Base-by-base conservation (phyloP, 257 asterid species). In the Nicotiana attenuata region DNA sequence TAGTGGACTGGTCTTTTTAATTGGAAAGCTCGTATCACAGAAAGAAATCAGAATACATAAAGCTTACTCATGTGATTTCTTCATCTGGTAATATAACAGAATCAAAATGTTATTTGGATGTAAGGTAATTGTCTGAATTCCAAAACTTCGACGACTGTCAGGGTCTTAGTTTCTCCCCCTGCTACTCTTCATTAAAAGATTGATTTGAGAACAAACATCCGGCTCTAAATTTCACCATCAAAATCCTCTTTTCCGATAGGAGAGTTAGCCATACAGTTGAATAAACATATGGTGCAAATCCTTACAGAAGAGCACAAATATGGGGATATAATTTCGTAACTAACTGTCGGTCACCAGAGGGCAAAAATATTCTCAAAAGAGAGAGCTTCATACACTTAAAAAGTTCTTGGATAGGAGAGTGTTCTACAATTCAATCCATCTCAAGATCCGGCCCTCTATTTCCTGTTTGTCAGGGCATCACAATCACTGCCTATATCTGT, bases 81-180 rank as follows among this genome's bases (percentile, higher is more conserved):
- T 69, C 57, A n/a, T 69, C 77, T 11, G 56, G 57, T 69, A 69
- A 69, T 69, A 16, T 38, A 69, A n/a, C 57, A 69, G 77, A 38
- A 69, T 38, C 57, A 69, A 68, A 41, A 68, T 35, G 56, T 15
- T 19, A 68, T 68, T 68, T 68, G 55, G 41, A n/a, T 19, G 55
- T 68, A 68, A 68, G 55, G 33, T 38, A 69, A 38, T 69, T 38
- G 57, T 69, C 77, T 69, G 52, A 38, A n/a, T 20, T 38, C 77
- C 22, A 57, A 69, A 69, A 55, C 7, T 69, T 69, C 6, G 57
- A n/a, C 20, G 31, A 26, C n/a, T 19, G 5, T 33, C 76, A 38
- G 19, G 56, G 15, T 41, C 77, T 68, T 68, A 68, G 77, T 69
- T 69, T 69, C 31, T 20, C 77, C 6, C 3, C 56, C 13, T n/a